phyloP scores from a whole-genome alignment of 2,329 filamentous ascomycete species.

The Trichoderma sp. region DNA sequence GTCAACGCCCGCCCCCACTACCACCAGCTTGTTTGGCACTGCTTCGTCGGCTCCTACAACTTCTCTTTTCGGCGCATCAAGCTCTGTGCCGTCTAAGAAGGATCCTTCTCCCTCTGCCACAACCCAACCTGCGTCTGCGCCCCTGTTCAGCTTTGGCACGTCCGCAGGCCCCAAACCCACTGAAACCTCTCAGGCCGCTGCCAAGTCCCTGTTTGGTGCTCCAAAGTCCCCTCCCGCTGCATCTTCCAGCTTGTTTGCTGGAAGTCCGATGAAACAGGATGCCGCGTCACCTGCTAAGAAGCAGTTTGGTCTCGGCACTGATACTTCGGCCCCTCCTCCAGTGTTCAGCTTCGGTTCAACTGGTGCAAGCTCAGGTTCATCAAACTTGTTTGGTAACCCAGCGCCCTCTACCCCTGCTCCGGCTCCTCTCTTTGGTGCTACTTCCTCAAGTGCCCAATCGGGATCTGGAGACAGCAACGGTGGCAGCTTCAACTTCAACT shows the following conservation, averaged over 20 bases:
- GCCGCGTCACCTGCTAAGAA: conserved; percentile 42
- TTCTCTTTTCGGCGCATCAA: conserved; percentile 36
- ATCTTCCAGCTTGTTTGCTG: conserved; percentile 39
- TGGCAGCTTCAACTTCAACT: conserved; percentile 36
- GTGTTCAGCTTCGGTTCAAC: conserved; percentile 39
- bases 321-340: conserved; percentile 30
- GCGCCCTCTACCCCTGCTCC: conserved; percentile 26
- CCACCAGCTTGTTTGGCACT: conserved; percentile 24
- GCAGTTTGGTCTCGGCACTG: conserved; percentile 31
- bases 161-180: conserved; percentile 32
- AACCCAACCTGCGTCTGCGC: conserved; percentile 28
- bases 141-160: conserved; percentile 39
- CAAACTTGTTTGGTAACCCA: conserved; percentile 40
- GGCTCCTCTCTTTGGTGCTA: conserved; percentile 27
- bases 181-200: conserved; percentile 29
- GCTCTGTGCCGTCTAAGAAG: conserved; percentile 23
- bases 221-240: conserved; percentile 38
- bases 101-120: conserved; percentile 27
- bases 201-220: conserved; percentile 43
- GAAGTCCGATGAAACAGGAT: conserved; percentile 48
- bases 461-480: conserved; percentile 6
- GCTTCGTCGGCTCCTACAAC: not conserved
- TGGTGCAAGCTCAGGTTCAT: conserved; percentile 34
- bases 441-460: conserved; percentile 28
- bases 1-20: conserved; percentile 3